Base-by-base conservation (phyloP, 2,329 filamentous ascomycete genomes). In the Pezicula neosporulosa region DNA sequence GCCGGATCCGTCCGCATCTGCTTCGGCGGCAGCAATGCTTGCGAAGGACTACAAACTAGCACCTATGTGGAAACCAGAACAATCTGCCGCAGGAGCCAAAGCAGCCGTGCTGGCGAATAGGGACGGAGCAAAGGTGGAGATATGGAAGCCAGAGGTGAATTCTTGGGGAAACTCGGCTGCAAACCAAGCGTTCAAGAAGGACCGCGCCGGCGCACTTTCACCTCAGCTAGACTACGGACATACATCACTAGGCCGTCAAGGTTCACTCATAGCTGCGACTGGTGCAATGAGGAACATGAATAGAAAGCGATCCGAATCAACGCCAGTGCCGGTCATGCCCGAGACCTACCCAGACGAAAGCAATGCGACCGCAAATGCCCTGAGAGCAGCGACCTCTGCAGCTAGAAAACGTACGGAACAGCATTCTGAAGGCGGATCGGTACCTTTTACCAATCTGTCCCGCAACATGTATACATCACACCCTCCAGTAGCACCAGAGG, bases 401-500 rank as follows among this genome's bases (percentile, higher is more conserved):
- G 50, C 53, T 4, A 58, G 47, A 44, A 61, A 42, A 43, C 50
- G 54, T 18, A 55, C 37, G 13, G 46, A 51, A 21, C 24, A 52
- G 2, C 27, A 48, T 21, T 38, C 57, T 3, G 82, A 86, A 52
- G 81, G 78, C 3, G 88, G 88, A 10, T 81, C 91, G 48, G 71
- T 85, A 38, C 82, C 87, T 1, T 78, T 77, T 52, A 85, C 84
- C 36, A 89, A 82, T 50, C 82, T 90, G 70, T 77, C 81, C 35
- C 77, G 85, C 55, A 83, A 85, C 55, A 88, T 96, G 82, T 96
- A 87, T 65, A 90, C 87, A 0, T 85, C 88, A 1, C 73, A 82
- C 33, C 90, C 91, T 4, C 86, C 85, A 0, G 82, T 95, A 3
- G 77, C 82, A 24, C 73, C 80, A 2, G 89, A 95, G 63, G 72